Evolutionary conservation across 805 yeast genomes (phyloP), one percentile per base, ranked within the genome.

Genomic region (Teunomyces tritomae): DNA sequence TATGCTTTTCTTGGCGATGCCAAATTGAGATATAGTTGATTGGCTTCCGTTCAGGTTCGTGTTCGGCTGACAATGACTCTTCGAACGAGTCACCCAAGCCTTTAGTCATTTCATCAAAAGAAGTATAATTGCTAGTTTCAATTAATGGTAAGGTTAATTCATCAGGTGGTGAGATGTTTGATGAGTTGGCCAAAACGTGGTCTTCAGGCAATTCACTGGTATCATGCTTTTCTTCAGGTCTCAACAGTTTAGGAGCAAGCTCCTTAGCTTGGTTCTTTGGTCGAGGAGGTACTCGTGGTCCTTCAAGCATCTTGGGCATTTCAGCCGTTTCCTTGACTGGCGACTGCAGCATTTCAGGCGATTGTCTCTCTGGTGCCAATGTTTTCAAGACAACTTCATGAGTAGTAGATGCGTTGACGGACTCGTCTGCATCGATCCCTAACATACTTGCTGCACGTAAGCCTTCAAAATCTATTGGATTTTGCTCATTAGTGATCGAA

Each of bases 51-150:
- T 65, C 75, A 6, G 46, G 55, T 37, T 72, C 77, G 47, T 69
- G 59, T 42, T 73, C 77, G 0, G 77, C 78, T 2, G 77, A 72
- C 14, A 72, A 58, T 0, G 68, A 62, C 42, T 70, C 71, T 50
- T 73, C 78, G 49, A 57, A 71, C 6, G 68, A 58, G 44, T 52
- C 47, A 8, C 61, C 57, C 26, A 65, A 35, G 16, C 54, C 55
- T 39, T 62, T 60, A 17, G 72, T 67, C 13, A 71, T 54, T 8
- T 74, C 77, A n/a, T 68, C 73, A 50, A 73, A 69, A 13, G 76
- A 68, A 1, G 67, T 61, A 52, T 62, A 64, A 43, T 71, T 67
- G 49, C 68, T 68, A 28, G 75, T 65, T 44, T 76, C 79, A 35
- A 77, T 67, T 24, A 61, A 62, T 2, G 81, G 75, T 27, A 71